A percentile compares a stretch with the other conserved stretches of the same genome.
Evolutionary conservation across 805 yeast genomes (phyloP).

Genomic region (Dipodascus albidus): DNA sequence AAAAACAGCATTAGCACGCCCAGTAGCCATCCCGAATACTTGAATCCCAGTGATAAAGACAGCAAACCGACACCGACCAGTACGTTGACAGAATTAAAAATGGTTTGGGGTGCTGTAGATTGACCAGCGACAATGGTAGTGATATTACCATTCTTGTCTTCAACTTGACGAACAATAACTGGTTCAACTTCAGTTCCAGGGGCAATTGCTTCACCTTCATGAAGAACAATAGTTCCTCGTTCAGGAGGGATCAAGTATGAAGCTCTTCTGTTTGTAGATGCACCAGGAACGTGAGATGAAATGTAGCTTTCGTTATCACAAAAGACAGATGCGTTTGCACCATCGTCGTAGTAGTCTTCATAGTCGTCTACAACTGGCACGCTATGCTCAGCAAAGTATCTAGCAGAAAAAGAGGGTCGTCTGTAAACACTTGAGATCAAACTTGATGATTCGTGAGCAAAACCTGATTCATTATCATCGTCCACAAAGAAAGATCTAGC

Average conservation of each 20-base stretch:
- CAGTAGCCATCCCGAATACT: slow-evolving; percentile 47
- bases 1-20: slow-evolving; percentile 48
- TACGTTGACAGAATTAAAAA: slow-evolving; percentile 55
- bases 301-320: not conserved
- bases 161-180: slow-evolving; percentile 48
- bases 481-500: slow-evolving; percentile 54
- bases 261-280: slow-evolving; percentile 4
- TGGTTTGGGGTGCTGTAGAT: slow-evolving; percentile 64
- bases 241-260: slow-evolving; percentile 9
- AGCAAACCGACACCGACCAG: slow-evolving; percentile 59
- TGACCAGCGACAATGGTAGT: slow-evolving; percentile 70
- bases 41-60: slow-evolving; percentile 54
- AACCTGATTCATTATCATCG: slow-evolving; percentile 28
- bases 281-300: not conserved
- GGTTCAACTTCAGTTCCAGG: slow-evolving; percentile 36
- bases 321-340: not conserved
- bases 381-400: slow-evolving; percentile 3
- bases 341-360: not conserved
- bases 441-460: not conserved
- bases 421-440: not conserved
- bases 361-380: not conserved
- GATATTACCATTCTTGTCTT: slow-evolving; percentile 37
- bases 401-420: not conserved
- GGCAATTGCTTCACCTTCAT: slow-evolving; percentile 14
- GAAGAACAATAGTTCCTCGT: slow-evolving; percentile 11